phyloP scores from a whole-genome alignment of 192 early-diverging fungal species.

The Coemansia sp. region DNA sequence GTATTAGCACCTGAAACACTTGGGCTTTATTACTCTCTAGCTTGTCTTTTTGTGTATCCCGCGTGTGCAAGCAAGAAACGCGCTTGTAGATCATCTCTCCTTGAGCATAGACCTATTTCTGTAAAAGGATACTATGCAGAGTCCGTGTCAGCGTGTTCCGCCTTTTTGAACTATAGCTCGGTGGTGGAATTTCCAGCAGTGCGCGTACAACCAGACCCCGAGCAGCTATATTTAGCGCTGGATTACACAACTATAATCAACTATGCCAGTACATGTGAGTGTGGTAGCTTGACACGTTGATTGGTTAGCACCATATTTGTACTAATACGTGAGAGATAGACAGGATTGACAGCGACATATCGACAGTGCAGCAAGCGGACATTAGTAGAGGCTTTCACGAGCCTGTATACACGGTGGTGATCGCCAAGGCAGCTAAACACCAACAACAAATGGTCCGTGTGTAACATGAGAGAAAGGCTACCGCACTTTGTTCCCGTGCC shows the following conservation, averaged over 20 bases:
- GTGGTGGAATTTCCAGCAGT: not conserved
- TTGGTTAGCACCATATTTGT: not conserved
- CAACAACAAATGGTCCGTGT: not conserved
- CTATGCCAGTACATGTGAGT: constrained; percentile 3
- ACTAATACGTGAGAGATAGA: not conserved
- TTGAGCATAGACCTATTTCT: not conserved
- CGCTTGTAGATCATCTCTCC: not conserved
- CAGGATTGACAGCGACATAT: not conserved
- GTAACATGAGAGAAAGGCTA: not conserved
- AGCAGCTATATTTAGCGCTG: constrained; percentile 11
- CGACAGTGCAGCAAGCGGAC: not conserved
- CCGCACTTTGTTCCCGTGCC: not conserved
- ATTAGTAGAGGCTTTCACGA: not conserved
- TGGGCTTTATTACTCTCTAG: not conserved
- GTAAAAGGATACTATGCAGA: not conserved
- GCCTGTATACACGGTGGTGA: not conserved
- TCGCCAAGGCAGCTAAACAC: not conserved
- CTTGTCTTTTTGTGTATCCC: not conserved
- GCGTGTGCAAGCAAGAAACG: not conserved
- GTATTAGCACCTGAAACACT: not conserved
- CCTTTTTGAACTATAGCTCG: not conserved
- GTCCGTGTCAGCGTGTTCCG: not conserved
- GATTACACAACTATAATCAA: not conserved
- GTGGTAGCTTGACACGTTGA: not conserved
- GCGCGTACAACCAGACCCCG: constrained; percentile 14